These are phyloP conservation scores for Kurtzmaniella fragi DNA, from an alignment of 805 yeast species.

Conservation along the genomic window DNA sequence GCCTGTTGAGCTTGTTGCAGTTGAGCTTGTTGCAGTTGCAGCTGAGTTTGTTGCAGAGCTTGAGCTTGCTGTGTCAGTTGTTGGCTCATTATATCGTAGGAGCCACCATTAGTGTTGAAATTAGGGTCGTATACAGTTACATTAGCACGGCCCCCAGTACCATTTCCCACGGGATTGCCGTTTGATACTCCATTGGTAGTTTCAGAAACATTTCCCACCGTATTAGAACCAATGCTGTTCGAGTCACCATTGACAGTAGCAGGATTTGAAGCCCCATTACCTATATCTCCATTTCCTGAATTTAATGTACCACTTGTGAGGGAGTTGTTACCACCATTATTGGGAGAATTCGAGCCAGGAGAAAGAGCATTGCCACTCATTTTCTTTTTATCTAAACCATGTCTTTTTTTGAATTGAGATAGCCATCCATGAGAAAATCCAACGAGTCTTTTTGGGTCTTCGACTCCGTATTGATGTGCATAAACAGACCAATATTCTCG, in stretches of 20 bases:
- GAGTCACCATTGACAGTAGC: background rate
- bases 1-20: background rate
- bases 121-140: constrained; percentile 13
- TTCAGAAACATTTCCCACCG: too few species aligned
- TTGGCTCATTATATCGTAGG: constrained; percentile 4
- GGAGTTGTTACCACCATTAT: constrained; percentile 2
- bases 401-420: constrained; percentile 55
- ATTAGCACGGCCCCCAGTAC: background rate
- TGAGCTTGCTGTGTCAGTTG: constrained; percentile 3
- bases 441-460: constrained; percentile 52
- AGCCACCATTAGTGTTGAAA: constrained; percentile 5
- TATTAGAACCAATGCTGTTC: too few species aligned
- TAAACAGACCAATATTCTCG: constrained; percentile 53
- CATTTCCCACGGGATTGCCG: too few species aligned
- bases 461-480: constrained; percentile 54
- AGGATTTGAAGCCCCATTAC: background rate
- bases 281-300: constrained; percentile 3
- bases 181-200: too few species aligned
- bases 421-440: constrained; percentile 63
- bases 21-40: constrained; percentile 1
- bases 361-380: constrained; percentile 14
- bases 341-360: background rate
- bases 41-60: constrained; percentile 7
- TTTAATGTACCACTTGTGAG: background rate
- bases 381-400: constrained; percentile 38